A percentile compares a stretch with the other conserved stretches of the same genome.
Conservation (phyloP, 441 rosid species). For the Francoa sonchifolia region DNA sequence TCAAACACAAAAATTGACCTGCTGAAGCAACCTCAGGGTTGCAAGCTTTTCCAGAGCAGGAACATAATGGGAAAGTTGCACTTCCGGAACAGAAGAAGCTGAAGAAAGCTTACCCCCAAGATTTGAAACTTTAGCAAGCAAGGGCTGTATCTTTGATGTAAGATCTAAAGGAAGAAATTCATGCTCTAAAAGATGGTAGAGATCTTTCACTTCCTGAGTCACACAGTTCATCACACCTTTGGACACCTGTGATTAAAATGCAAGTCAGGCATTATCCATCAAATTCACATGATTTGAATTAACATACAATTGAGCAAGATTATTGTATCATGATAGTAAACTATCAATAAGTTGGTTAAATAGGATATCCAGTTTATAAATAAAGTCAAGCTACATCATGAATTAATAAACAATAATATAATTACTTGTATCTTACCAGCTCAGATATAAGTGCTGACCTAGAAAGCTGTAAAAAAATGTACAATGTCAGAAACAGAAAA, state of each 20-base stretch:
- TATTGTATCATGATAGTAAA: too few relatives aligned
- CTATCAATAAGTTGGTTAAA: too few relatives aligned
- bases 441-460: conserved; percentile 80
- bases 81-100: conserved; percentile 84
- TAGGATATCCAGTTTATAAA: too few relatives aligned
- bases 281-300: too few relatives aligned
- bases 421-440: conserved; percentile 66
- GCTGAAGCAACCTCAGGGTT: conserved; percentile 81
- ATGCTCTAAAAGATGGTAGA: conserved; percentile 77
- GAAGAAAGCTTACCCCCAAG: conserved; percentile 85
- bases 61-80: conserved; percentile 76
- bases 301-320: too few relatives aligned
- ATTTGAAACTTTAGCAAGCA: conserved; percentile 64
- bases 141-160: conserved; percentile 63
- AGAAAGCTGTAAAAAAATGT: conserved; percentile 50
- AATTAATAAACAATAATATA: too few relatives aligned
- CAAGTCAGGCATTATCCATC: conserved; percentile 8
- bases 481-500: conserved; percentile 10
- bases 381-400: too few relatives aligned
- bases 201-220: conserved; percentile 90
- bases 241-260: conserved; percentile 36
- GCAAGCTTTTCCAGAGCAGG: conserved; percentile 76
- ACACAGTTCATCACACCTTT: conserved; percentile 93
- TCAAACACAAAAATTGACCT: conserved; percentile 32
- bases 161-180: conserved; percentile 83